A percentile compares a stretch with the other conserved stretches of the same genome.
Evolutionary conservation across 306 rosid species (phyloP).

Genomic region (Dryas octopetala): DNA sequence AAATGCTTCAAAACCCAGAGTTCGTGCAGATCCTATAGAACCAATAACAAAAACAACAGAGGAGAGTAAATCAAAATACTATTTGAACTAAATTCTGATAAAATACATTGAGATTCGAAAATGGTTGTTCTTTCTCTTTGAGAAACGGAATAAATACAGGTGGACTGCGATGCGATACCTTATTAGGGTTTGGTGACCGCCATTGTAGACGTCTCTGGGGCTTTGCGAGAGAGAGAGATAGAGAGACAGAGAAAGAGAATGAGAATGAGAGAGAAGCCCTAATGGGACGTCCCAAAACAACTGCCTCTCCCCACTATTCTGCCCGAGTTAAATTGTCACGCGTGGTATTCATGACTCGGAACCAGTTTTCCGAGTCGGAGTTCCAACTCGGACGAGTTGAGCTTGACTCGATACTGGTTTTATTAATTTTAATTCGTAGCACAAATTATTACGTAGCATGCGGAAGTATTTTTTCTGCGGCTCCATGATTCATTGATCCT

Average conservation of each 20-base stretch:
- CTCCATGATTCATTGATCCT: too few relatives aligned
- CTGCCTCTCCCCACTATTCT: conserved; percentile 29
- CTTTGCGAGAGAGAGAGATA: conserved; percentile 20
- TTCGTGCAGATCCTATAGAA: conserved; percentile 12
- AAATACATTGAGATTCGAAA: not conserved
- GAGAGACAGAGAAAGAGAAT: conserved; percentile 23
- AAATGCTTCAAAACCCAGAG: conserved; percentile 28
- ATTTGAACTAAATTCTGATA: not conserved
- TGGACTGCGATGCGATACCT: not conserved
- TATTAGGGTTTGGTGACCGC: conserved; percentile 38
- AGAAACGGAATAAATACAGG: not conserved
- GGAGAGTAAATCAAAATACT: not conserved
- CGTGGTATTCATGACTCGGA: conserved; percentile 26
- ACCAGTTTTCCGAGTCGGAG: conserved; percentile 27
- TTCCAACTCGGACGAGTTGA: conserved; percentile 31
- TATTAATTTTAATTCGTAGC: not conserved
- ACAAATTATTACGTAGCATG: not conserved
- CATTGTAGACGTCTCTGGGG: conserved; percentile 30
- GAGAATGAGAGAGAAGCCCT: conserved; percentile 29
- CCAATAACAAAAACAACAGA: not conserved
- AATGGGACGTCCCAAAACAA: conserved; percentile 5
- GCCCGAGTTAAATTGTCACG: conserved; percentile 36
- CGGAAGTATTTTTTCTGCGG: too few relatives aligned
- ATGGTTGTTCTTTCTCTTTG: not conserved
- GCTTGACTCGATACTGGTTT: not conserved